Evolutionary conservation across 345 rosid genomes (phyloP).

Genomic region (Schrenkiella parvula): DNA sequence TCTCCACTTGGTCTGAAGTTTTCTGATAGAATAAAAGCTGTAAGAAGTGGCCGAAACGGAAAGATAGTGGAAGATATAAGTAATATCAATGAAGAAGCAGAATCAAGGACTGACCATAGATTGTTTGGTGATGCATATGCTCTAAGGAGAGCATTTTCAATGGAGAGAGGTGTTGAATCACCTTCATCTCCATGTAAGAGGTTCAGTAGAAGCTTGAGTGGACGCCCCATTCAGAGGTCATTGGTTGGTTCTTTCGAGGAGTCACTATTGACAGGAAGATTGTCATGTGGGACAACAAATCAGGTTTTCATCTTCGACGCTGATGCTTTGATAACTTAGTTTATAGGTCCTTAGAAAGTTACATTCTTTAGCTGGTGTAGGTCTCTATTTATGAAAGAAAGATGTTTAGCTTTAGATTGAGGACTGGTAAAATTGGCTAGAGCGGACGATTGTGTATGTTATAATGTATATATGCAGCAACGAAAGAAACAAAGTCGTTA

Average conservation of each 20-base stretch:
- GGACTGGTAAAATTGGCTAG: not conserved
- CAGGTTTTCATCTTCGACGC: conserved; percentile 46
- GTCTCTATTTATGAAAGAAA: not conserved
- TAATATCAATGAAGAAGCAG: conserved; percentile 40
- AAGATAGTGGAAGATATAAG: conserved; percentile 38
- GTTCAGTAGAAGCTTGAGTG: conserved; percentile 63
- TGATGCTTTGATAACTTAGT: conserved; percentile 7
- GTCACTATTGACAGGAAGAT: conserved; percentile 82
- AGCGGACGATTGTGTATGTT: not conserved
- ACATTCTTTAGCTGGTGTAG: not conserved
- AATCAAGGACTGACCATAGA: conserved; percentile 38
- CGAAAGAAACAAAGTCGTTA: not conserved
- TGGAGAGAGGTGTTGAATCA: conserved; percentile 49
- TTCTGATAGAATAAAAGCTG: conserved; percentile 47
- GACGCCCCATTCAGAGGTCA: conserved; percentile 73
- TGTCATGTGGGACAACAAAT: conserved; percentile 54
- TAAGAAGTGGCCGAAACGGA: conserved; percentile 31
- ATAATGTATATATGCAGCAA: conserved; percentile 19
- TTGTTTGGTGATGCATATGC: conserved; percentile 56
- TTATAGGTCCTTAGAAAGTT: not conserved
- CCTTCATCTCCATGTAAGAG: conserved; percentile 45
- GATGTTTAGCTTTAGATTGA: not conserved
- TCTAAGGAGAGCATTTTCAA: conserved; percentile 53
- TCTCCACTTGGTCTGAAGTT: conserved; percentile 90
- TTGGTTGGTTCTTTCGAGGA: conserved; percentile 98